These are phyloP conservation scores for Bremia lactucae DNA, from an alignment of 352 stramenopile genomes.

Conservation along the genomic window DNA sequence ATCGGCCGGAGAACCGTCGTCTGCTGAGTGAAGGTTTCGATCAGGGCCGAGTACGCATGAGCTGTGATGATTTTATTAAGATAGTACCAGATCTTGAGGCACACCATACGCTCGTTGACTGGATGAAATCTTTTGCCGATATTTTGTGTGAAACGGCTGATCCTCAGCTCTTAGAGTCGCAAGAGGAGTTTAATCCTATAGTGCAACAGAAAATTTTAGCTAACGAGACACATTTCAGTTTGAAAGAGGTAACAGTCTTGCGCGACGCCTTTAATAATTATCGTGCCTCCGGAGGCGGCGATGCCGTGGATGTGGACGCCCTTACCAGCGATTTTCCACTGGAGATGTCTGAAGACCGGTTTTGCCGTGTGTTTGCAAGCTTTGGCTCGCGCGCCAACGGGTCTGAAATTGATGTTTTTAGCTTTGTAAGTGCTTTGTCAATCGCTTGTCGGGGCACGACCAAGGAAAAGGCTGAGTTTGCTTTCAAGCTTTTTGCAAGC, in stretches of 20 bases:
- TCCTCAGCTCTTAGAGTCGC: slow-evolving; percentile 66
- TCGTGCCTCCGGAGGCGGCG: slow-evolving; percentile 47
- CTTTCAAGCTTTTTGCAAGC: slow-evolving; percentile 72
- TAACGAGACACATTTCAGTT: slow-evolving; percentile 69
- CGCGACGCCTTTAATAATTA: slow-evolving; percentile 84
- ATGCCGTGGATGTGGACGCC: slow-evolving; percentile 65
- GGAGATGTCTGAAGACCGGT: slow-evolving; percentile 77
- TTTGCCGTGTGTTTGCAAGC: slow-evolving; percentile 62
- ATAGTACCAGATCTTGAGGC: slow-evolving; percentile 44
- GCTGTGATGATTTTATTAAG: slow-evolving; percentile 56
- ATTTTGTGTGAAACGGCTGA: slow-evolving; percentile 77
- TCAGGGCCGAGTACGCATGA: slow-evolving; percentile 68
- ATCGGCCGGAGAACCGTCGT: slow-evolving; percentile 60
- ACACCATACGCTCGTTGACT: slow-evolving; percentile 55
- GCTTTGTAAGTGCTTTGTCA: slow-evolving; percentile 72
- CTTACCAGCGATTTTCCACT: slow-evolving; percentile 71
- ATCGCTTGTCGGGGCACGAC: slow-evolving; percentile 60
- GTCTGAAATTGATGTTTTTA: slow-evolving; percentile 77
- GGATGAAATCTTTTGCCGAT: slow-evolving; percentile 80
- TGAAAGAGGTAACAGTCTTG: slow-evolving; percentile 67
- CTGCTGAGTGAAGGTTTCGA: slow-evolving; percentile 75
- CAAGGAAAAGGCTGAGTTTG: slow-evolving; percentile 69
- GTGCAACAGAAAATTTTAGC: slow-evolving; percentile 84
- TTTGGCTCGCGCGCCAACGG: slow-evolving; percentile 75
- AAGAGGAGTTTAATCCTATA: slow-evolving; percentile 83